Evolutionary conservation across 2,329 filamentous ascomycete genomes (phyloP), one percentile per base, ranked within the genome.

Genomic region (Bipolaris victoriae): DNA sequence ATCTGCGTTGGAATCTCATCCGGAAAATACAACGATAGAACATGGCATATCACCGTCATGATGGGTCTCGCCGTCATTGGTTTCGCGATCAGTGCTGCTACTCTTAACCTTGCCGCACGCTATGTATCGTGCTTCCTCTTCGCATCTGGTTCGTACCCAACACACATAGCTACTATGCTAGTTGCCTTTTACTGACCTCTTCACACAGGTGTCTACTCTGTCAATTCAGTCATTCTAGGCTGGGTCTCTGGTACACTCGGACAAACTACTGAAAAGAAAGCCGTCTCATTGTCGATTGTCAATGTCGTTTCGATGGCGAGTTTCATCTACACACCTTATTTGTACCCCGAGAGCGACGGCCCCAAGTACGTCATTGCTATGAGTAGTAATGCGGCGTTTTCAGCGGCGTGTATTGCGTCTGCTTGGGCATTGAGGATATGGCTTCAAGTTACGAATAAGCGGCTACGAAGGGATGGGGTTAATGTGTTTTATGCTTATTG

Each of bases 191-290:
- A 29, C 51, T 47, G 5, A 26, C 7, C 7, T 22, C 1, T 3
- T 5, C 6, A 3, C 7, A 73, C 13, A 50, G 37, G 48, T 18
- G 48, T 50, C 37, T 70, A 70, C 36, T 60, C 60, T 1, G 68
- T 72, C 16, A 72, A 69, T 35, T 67, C 63, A 0, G 63, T 72
- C 1, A 65, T 79, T 9, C 70, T 80, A 1, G 75, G 76, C 15
- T 81, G 79, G 78, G 76, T 77, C 1, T 76, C 76, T 1, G 73
- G 73, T 1, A 79, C 77, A 1, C 68, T 78, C 7, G 77, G 76
- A 2, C 76, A 79, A 45, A 79, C 78, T 1, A 64, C 74, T 3
- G 78, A 79, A 58, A 81, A 80, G 65, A 78, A 78, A 47, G 78
- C 78, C 16, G 77, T 77, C 3, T 67, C 73, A 4, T 65, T 80